Evolutionary conservation across 2,329 filamentous ascomycete genomes (phyloP), one percentile per base, ranked within the genome.

Genomic region (Trichoderma koningiopsis): DNA sequence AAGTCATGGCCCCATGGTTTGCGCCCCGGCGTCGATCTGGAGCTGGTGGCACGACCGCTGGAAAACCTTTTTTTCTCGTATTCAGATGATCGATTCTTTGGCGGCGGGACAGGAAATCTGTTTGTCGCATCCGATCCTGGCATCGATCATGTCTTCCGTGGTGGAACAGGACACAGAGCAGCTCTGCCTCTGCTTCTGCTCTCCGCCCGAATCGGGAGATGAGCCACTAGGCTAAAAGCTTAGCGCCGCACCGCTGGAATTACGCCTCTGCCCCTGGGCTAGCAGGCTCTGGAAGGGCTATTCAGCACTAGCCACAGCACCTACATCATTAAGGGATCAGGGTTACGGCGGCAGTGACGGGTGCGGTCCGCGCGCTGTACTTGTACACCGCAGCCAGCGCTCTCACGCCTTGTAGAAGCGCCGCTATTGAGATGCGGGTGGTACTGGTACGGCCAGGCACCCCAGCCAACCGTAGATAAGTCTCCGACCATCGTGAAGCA

Each of bases 151-250:
- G 49, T 43, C 40, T 43, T 35, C 11, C 33, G 4, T 31, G 35
- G 62, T 22, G 62, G 33, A 65, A 57, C 33, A 57, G 47, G 19
- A 22, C 14, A 31, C 6, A 31, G 33, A 5, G 33, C 19, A 27
- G 29, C 16, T 43, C 37, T 19, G 37, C 16, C 37, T 43, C 29
- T 29, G 43, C 47, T 27, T 47, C 47, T 55, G 60, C 62, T 52
- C 62, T 56, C 49, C 62, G 29, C 35, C 65, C 65, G 47, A 43
- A 60, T 68, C 65, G 65, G 65, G 65, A 68, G 65, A 68, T 61
- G 57, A 35, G 31, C 47, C 43, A 40, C 31, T 47, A 59, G n/a
- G 64, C 56, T 47, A 59, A 61, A 43, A 68, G 65, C 31, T 68
- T 68, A 61, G 65, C 65, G 65, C 65, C 65, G 22, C 40, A 24